Base-by-base conservation (phyloP, 352 stramenopile genomes). In the Pythium sukuiense region DNA sequence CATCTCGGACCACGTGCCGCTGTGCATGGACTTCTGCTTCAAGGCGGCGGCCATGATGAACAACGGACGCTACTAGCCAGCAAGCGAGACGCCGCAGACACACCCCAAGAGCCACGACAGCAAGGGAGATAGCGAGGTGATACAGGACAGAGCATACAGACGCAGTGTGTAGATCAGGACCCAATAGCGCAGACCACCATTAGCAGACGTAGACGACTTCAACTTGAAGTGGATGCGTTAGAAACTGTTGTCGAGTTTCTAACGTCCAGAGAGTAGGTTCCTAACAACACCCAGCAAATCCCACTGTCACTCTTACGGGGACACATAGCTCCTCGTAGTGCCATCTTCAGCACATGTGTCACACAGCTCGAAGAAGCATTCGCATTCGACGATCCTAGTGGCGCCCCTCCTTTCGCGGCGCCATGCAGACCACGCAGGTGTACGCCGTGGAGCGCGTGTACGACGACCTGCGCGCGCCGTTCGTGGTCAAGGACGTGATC, bases 1-100 rank as follows among this genome's bases (percentile, higher is more conserved):
- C 69, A 89, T 88, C 43, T 98, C 93, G 39, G 97, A 99, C 83
- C 97, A 99, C 80, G 83, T 99, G 63, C 96, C 97, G 14, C 60
- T 99, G 52, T 92, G 83, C 74, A 69, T 95, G 68, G 87, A 95
- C 71, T 95, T 95, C 69, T 90, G 83, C 70, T 87, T 95, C 75
- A 95, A 90, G 73, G 78, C 79, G 29, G 63, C 66, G 18, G 55
- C 68, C 16, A 61, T 74, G 57, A 68, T 74, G 58, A 61, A 64
- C 57, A 75, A 69, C 32, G 73, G 69, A 59, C 60, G 70, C 16
- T 74, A 76, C 37, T 80, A 69, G 64, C 1, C 8, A 18, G 20
- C 46, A 50, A 20, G 16, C 13, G 46, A 41, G 33, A 20, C 54
- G 27, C n/a, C 32, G 67, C 35, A 52, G 18, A 26, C 13, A 58